phyloP scores from a whole-genome alignment of 805 yeast genomes.

The Candida suzukii region DNA sequence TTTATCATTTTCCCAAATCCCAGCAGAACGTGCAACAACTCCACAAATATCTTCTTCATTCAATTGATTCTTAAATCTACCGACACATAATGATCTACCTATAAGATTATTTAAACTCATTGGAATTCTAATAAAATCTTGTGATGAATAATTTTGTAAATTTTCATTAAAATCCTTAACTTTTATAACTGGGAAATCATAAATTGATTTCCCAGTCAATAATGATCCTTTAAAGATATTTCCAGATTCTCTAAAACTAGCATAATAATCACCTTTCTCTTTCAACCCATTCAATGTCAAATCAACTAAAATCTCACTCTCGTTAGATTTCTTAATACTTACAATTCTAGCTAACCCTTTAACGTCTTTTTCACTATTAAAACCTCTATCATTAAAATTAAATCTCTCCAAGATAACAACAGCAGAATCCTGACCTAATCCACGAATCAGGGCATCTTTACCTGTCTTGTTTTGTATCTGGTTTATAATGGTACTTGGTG shows the following conservation, averaged over 20 bases:
- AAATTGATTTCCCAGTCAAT: conserved; percentile 51
- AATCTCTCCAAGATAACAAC: conserved; percentile 86
- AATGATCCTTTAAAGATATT: conserved; percentile 68
- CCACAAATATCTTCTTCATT: conserved; percentile 55
- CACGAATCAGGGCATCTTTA: conserved; percentile 85
- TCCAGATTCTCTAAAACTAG: conserved; percentile 64
- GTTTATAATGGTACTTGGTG: conserved; percentile 70
- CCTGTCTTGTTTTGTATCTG: conserved; percentile 64
- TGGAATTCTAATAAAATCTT: conserved; percentile 37
- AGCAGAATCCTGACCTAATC: conserved; percentile 87
- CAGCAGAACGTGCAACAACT: conserved; percentile 93
- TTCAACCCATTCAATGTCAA: conserved; percentile 66
- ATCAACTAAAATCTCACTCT: conserved; percentile 57
- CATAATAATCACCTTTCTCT: conserved; percentile 56
- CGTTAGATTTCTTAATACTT: conserved; percentile 46
- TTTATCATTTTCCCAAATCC: conserved; percentile 94
- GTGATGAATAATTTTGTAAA: conserved; percentile 31
- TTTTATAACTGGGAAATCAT: conserved; percentile 32
- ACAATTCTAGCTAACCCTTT: conserved; percentile 86
- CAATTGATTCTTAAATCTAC: conserved; percentile 33
- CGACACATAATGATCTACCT: conserved; percentile 59
- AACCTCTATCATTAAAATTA: conserved; percentile 37
- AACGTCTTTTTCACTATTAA: conserved; percentile 43
- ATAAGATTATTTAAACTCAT: conserved; percentile 53
- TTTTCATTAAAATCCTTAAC: conserved; percentile 24